Base-by-base conservation (phyloP, 306 rosid species). In the Dryas octopetala region DNA sequence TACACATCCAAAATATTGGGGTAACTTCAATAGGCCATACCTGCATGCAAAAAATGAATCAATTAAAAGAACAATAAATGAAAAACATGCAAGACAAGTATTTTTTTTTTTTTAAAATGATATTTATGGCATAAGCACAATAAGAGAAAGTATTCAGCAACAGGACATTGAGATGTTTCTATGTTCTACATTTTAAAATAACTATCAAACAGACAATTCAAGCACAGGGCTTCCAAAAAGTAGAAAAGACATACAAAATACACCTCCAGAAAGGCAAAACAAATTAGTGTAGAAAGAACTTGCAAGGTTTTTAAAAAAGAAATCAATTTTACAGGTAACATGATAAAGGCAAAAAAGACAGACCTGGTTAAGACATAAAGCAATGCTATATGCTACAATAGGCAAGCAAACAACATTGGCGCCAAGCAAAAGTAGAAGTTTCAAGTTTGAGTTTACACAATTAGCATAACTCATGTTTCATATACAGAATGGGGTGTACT, bases 21-120 rank as follows among this genome's bases (percentile, higher is more conserved):
- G n/a, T 75, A 48, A 91, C 83, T 17, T 50, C 77, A 16, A 94
- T 76, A 8, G 97, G 98, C 98, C 98, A 95, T 61, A 95, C 95
- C 98, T 94, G 90, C 65, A 79, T 19, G 60, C 44, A 60, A 66
- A 74, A 68, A n/a, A 58, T 6, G 17, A 23, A 68, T 14, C 67
- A 71, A 66, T 66, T 69, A 54, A 44, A 59, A 7, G 3, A 32
- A 45, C 8, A 28, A 51, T 16, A 78, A 61, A 54, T 5, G 40
- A 50, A 45, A 59, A 44, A 57, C 28, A 68, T 3, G 58, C 4
- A 43, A 16, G 17, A 5, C 17, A 55, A 40, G 71, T 4, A 15
- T n/a, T n/a, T n/a, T 28, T 28, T 28, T 28, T 28, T 28, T 28
- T 28, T 28, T 28, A 1, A 1, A 28, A 28, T 47, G 5, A 43